These are phyloP conservation scores for Camellia sinensis DNA, from an alignment of 148 eudicot species.

Conservation along the genomic window DNA sequence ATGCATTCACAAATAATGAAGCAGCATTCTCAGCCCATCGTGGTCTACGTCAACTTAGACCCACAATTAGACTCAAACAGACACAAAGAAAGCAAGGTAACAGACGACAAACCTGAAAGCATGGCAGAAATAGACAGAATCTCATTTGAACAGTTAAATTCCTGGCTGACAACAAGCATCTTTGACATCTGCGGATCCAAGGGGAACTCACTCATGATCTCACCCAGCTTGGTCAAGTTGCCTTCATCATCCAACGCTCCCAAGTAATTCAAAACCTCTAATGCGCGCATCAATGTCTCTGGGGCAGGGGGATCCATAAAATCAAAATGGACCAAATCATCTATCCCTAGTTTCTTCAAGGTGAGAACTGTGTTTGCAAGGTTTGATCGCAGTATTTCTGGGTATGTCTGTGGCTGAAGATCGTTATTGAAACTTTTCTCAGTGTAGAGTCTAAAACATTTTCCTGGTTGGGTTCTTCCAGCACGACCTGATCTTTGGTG, in stretches of 20 bases:
- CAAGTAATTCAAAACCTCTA: slow-evolving; percentile 79
- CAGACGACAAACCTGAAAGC: slow-evolving; percentile 64
- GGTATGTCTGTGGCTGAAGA: slow-evolving; percentile 86
- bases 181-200: slow-evolving; percentile 85
- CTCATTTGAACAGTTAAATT: slow-evolving; percentile 79
- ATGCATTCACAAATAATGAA: slow-evolving; percentile 18
- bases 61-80: slow-evolving; percentile 8
- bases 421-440: slow-evolving; percentile 76
- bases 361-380: slow-evolving; percentile 87
- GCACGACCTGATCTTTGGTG: slow-evolving; percentile 84
- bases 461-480: slow-evolving; percentile 77
- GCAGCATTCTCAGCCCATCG: slow-evolving; percentile 22
- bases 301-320: slow-evolving; percentile 98
- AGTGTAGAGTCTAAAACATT: slow-evolving; percentile 69
- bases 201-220: slow-evolving; percentile 85
- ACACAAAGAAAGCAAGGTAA: background rate
- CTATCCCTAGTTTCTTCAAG: slow-evolving; percentile 83
- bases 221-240: slow-evolving; percentile 71
- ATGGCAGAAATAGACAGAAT: slow-evolving; percentile 86
- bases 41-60: slow-evolving; percentile 13
- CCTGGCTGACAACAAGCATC: slow-evolving; percentile 82
- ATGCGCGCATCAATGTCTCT: slow-evolving; percentile 84
- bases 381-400: slow-evolving; percentile 80
- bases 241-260: slow-evolving; percentile 91
- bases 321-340: slow-evolving; percentile 91